Evolutionary conservation across 371 early-diverging fungal genomes (phyloP).

Genomic region (Mucor piriformis): DNA sequence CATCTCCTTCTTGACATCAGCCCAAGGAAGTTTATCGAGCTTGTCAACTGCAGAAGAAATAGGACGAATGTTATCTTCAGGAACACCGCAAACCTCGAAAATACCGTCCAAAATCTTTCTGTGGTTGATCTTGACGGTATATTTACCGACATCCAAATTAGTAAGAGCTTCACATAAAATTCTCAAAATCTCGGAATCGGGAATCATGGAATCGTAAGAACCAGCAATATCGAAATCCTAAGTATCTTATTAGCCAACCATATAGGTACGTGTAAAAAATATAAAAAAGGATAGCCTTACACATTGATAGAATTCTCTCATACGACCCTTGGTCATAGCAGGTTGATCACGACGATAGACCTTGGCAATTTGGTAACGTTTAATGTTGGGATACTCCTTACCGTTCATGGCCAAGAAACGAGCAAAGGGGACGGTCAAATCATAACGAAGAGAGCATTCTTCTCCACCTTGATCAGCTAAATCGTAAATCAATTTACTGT

Average conservation of each 20-base stretch:
- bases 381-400: constrained; percentile 83
- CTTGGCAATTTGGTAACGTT: constrained; percentile 99
- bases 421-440: constrained; percentile 99
- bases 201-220: constrained; percentile 92
- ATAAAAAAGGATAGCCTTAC: constrained; percentile 74
- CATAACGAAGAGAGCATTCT: constrained; percentile 96
- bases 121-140: constrained; percentile 95
- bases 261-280: not conserved
- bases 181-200: constrained; percentile 95
- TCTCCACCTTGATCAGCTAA: constrained; percentile 99
- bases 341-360: constrained; percentile 99
- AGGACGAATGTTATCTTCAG: constrained; percentile 78
- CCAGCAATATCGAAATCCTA: constrained; percentile 99
- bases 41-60: constrained; percentile 99
- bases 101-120: constrained; percentile 96
- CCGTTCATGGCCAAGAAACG: constrained; percentile 96
- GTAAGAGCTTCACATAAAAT: constrained; percentile 84
- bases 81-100: constrained; percentile 96
- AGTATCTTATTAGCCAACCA: not conserved
- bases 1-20: constrained; percentile 96
- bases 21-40: constrained; percentile 92
- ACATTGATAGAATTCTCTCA: constrained; percentile 99
- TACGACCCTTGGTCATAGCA: constrained; percentile 96
- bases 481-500: constrained; percentile 98
- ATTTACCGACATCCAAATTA: constrained; percentile 80